Conservation (phyloP, 129 eudicot species). For the Ambrosia trifida region DNA sequence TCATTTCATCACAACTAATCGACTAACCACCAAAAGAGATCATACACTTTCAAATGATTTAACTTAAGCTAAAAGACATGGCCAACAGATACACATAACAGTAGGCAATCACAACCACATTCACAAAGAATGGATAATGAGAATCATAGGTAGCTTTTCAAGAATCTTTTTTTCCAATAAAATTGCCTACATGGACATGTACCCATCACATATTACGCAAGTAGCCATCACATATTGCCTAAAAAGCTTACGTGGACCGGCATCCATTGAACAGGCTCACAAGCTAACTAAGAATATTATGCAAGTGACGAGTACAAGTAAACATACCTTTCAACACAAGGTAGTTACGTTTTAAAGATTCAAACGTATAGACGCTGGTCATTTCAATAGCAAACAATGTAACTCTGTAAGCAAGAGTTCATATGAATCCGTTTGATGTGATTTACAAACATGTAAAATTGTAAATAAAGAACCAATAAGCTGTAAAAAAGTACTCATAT, state of each 20-base stretch:
- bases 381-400: not conserved
- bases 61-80: slow-evolving; percentile 23
- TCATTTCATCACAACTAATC: slow-evolving; percentile 1
- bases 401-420: not conserved
- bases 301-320: not conserved
- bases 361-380: not conserved
- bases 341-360: not conserved
- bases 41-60: slow-evolving; percentile 13
- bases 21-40: slow-evolving; percentile 30
- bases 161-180: slow-evolving; percentile 19
- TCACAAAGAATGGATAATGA: slow-evolving; percentile 8
- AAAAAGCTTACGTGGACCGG: not conserved
- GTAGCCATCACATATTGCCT: too few species aligned
- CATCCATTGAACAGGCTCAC: slow-evolving; percentile 19
- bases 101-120: slow-evolving; percentile 18
- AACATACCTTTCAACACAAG: slow-evolving; percentile 28
- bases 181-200: not conserved
- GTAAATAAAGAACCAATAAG: not conserved
- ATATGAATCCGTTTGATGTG: slow-evolving; percentile 14
- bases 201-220: not conserved
- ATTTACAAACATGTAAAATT: too few species aligned
- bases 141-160: slow-evolving; percentile 28
- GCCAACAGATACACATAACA: slow-evolving; percentile 23
- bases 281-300: not conserved
- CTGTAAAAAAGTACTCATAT: slow-evolving; percentile 9